A percentile compares a stretch with the other conserved stretches of the same genome.
Conservation (phyloP, 768 basidiomycete genomes). For the Trametes gibbosa region DNA sequence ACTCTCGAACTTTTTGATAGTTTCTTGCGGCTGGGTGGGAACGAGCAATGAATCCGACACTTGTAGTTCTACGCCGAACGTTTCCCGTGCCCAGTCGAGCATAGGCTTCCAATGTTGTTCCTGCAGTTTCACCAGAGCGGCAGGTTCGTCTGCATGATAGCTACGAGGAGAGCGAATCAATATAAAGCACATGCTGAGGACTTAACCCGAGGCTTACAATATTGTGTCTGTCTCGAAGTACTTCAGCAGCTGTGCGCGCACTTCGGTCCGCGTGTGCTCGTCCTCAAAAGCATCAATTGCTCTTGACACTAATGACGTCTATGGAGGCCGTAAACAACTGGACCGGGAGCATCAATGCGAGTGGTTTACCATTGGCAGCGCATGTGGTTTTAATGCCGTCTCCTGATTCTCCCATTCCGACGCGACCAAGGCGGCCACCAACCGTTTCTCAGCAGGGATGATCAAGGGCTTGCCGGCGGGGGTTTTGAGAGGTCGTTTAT, state of each 20-base stretch:
- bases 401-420: conserved; percentile 97
- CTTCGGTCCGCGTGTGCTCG: conserved; percentile 52
- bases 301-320: conserved; percentile 91
- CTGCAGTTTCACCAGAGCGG: conserved; percentile 74
- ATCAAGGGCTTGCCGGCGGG: conserved; percentile 76
- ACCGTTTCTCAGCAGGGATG: conserved; percentile 64
- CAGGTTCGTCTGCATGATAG: conserved; percentile 80
- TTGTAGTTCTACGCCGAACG: conserved; percentile 64
- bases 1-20: conserved; percentile 54
- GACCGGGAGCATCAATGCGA: not conserved
- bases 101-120: conserved; percentile 86
- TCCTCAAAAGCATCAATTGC: conserved; percentile 80
- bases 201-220: conserved; percentile 48
- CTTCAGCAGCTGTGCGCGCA: conserved; percentile 65
- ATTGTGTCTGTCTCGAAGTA: conserved; percentile 96
- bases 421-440: conserved; percentile 84
- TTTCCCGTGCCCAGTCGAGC: conserved; percentile 69
- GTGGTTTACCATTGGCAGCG: conserved; percentile 77
- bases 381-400: conserved; percentile 80
- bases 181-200: not conserved
- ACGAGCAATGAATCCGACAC: conserved; percentile 72
- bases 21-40: conserved; percentile 66
- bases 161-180: conserved; percentile 36
- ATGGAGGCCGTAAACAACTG: conserved; percentile 3
- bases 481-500: conserved; percentile 84